Conservation (phyloP, 192 early-diverging fungal species). For the Gigaspora rosea region DNA sequence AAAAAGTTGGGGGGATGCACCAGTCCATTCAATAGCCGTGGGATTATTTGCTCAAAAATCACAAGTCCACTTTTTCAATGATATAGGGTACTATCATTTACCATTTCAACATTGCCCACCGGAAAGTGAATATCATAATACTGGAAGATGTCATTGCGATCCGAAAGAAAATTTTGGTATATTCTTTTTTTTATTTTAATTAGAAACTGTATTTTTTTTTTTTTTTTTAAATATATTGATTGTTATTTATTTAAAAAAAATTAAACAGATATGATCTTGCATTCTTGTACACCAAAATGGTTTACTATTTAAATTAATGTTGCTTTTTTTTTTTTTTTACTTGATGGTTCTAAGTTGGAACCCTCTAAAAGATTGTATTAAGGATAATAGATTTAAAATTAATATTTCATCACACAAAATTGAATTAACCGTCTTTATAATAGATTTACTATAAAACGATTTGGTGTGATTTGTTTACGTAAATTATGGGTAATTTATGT, state of each 20-base stretch:
- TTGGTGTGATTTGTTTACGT: too few species aligned
- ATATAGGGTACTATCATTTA: slow-evolving; percentile 70
- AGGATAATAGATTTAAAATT: too few species aligned
- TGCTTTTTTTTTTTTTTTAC: too few species aligned
- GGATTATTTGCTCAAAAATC: slow-evolving; percentile 60
- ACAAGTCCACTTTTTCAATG: slow-evolving; percentile 75
- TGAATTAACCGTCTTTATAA: too few species aligned
- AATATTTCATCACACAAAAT: too few species aligned
- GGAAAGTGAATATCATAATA: slow-evolving; percentile 44
- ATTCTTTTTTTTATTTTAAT: neutral
- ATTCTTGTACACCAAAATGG: slow-evolving; percentile 12
- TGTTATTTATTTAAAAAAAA: neutral
- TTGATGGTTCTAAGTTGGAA: too few species aligned
- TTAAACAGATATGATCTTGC: neutral
- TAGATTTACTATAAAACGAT: too few species aligned
- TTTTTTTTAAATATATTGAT: slow-evolving; percentile 11
- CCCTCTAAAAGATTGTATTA: too few species aligned
- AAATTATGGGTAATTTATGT: too few species aligned
- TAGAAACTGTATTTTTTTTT: neutral
- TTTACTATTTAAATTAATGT: neutral
- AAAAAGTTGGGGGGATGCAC: slow-evolving; percentile 68
- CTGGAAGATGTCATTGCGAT: slow-evolving; percentile 51
- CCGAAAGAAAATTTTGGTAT: slow-evolving; percentile 55
- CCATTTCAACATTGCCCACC: slow-evolving; percentile 73
- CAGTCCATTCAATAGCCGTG: slow-evolving; percentile 70